Percentiles rank a stretch among this genome's conserved stretches.
Evolutionary conservation across 495 filamentous ascomycete species (phyloP).

Genomic region (Lasiosphaeria miniovina): DNA sequence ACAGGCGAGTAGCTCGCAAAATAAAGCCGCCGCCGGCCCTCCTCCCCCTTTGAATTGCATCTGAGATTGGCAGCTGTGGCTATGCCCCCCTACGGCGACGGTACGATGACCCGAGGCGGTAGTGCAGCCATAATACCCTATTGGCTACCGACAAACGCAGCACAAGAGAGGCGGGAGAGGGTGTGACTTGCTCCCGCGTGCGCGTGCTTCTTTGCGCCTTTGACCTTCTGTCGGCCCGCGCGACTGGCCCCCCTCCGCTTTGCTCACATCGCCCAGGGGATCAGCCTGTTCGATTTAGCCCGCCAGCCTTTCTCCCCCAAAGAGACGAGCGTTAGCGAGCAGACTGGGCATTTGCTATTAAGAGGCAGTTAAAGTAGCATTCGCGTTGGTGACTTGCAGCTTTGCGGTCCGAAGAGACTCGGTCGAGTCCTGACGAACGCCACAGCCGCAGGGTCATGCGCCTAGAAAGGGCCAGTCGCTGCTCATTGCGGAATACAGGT

Average conservation of each 20-base stretch:
- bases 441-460: conserved; percentile 8
- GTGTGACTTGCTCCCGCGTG: conserved; percentile 6
- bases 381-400: neutral
- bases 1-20: neutral
- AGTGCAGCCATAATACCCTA: conserved; percentile 25
- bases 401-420: conserved; percentile 4
- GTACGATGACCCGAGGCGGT: conserved; percentile 22
- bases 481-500: neutral
- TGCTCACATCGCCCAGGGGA: neutral
- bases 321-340: neutral
- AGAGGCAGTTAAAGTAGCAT: conserved; percentile 3
- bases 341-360: neutral
- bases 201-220: conserved; percentile 2
- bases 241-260: neutral
- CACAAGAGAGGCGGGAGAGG: conserved; percentile 10
- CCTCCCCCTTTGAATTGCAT: neutral
- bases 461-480: neutral
- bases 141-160: conserved; percentile 25
- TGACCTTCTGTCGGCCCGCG: neutral
- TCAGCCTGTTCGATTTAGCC: conserved; percentile 31
- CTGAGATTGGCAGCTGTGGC: conserved; percentile 7
- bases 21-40: neutral
- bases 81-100: conserved; percentile 2
- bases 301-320: conserved; percentile 1
- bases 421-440: conserved; percentile 12